A percentile compares a stretch with the other conserved stretches of the same genome.
Evolutionary conservation across 768 basidiomycete species (phyloP).

Genomic region (Podaxis carcinomalis): DNA sequence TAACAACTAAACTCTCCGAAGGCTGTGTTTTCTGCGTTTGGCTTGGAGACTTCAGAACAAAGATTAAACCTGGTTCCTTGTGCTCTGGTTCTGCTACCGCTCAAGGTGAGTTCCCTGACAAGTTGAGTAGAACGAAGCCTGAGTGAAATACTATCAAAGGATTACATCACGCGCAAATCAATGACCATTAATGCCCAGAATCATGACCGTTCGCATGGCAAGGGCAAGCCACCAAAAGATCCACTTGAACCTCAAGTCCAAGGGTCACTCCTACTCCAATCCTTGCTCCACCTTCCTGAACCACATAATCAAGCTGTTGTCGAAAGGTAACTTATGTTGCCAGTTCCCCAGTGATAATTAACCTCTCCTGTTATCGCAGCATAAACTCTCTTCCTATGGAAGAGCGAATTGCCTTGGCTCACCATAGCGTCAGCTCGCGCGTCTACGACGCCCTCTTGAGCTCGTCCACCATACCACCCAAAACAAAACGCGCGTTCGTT

Average conservation of each 20-base stretch:
- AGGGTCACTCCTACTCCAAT: conserved; percentile 83
- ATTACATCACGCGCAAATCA: conserved; percentile 4
- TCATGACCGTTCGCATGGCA: conserved; percentile 14
- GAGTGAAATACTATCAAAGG: conserved; percentile 1
- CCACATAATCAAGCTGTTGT: conserved; percentile 67
- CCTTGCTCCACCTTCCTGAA: conserved; percentile 63
- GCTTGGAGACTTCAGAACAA: conserved; percentile 45
- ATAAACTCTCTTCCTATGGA: conserved; percentile 53
- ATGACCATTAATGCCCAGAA: conserved; percentile 7
- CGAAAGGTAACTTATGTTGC: conserved; percentile 49
- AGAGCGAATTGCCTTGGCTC: conserved; percentile 48
- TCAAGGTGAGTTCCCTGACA: conserved; percentile 35
- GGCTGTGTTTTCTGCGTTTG: conserved; percentile 61
- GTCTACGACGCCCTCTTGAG: conserved; percentile 78
- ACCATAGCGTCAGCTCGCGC: conserved; percentile 63
- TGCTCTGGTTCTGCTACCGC: conserved; percentile 48
- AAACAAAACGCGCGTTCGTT: conserved; percentile 67
- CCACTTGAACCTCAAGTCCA: conserved; percentile 68
- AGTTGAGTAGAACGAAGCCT: conserved; percentile 23
- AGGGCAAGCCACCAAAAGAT: conserved; percentile 16
- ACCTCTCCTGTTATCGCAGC: conserved; percentile 31
- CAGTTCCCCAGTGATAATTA: background rate
- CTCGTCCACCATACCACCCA: conserved; percentile 58
- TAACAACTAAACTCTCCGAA: conserved; percentile 24
- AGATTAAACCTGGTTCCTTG: conserved; percentile 60